Conservation (phyloP, 2,329 filamentous ascomycete species). For the Colletotrichum orchidophilum region DNA sequence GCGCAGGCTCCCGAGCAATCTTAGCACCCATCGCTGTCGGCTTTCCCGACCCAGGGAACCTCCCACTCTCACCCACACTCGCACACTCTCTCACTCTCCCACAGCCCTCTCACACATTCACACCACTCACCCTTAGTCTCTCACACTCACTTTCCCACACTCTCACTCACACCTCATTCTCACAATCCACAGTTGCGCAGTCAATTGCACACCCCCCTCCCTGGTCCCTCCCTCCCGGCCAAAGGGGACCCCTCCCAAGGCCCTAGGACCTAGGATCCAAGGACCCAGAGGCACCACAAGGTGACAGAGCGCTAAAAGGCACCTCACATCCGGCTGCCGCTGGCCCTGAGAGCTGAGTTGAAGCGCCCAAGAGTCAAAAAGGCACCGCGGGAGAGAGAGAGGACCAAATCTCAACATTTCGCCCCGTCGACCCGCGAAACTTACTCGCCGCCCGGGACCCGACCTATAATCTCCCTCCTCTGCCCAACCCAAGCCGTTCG, state of each 20-base stretch:
- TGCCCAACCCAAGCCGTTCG: too few relatives aligned
- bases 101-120: background rate
- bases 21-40: conserved; percentile 20
- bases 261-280: too few relatives aligned
- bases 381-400: too few relatives aligned
- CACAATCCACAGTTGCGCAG: too few relatives aligned
- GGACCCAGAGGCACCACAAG: background rate
- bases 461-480: conserved; percentile 7
- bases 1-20: background rate
- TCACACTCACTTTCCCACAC: background rate
- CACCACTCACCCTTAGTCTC: background rate
- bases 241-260: too few relatives aligned
- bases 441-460: background rate
- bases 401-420: conserved; percentile 11
- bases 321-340: background rate
- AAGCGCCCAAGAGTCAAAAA: background rate
- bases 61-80: background rate
- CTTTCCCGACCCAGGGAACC: conserved; percentile 23
- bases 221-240: background rate
- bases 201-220: background rate
- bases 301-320: conserved; percentile 3
- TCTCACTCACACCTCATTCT: background rate
- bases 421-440: conserved; percentile 2
- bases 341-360: background rate
- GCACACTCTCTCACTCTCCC: background rate